Evolutionary conservation across 345 rosid species (phyloP), one percentile per base, ranked within the genome.

Genomic region (Acer campestre): DNA sequence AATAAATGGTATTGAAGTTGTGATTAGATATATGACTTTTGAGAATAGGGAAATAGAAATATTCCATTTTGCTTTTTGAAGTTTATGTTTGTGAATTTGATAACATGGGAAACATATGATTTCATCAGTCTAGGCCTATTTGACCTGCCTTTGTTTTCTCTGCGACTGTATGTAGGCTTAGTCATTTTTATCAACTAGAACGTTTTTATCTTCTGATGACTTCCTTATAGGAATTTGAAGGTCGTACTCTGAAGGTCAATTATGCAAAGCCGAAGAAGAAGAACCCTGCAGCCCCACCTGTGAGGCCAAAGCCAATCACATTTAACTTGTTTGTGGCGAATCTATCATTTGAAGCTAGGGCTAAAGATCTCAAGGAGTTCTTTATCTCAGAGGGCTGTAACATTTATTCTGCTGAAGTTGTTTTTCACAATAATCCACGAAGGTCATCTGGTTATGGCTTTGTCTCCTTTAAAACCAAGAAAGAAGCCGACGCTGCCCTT

Each of bases 391-490:
- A 84, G 84, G 86, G 89, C 46, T 85, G 87, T 14, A 82, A 77
- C 51, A 79, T 90, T 76, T 90, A 83, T 42, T 87, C 94, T 65
- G 86, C 94, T 62, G 93, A 90, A 80, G 80, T 92, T 71, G 77
- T 92, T 82, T 92, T 84, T 79, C 91, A 88, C 68, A 93, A 86
- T n/a, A 90, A 90, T 77, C 92, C 95, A 1, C 85, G 94, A 81
- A 87, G 85, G 85, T 84, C 94, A 23, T 83, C 97, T 63, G 97
- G 98, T 10, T 91, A 92, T 71, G 97, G 95, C 13, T 90, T 94
- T 88, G 95, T 92, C 53, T 81, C 95, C 61, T 92, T 94, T 86
- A 90, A 89, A 83, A 81, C 88, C 81, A 92, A 89, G 85, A 90
- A 85, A 83, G 89, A 81, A 67, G 98, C 95, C 7, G 95, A 94